Conservation (phyloP, 345 rosid species). For the Lepidium didymum region DNA sequence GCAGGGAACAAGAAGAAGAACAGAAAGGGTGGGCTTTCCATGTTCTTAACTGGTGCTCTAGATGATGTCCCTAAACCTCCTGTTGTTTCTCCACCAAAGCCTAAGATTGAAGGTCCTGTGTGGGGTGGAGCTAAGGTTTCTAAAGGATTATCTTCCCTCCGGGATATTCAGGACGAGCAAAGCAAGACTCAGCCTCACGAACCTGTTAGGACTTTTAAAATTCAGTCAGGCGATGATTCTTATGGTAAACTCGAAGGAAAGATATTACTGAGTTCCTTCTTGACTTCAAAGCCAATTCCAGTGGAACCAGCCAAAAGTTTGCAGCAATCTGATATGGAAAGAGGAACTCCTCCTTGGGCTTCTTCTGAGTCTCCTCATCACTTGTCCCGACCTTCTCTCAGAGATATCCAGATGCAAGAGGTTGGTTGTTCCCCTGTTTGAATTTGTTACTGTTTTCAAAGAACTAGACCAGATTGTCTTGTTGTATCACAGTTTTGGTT, state of each 20-base stretch:
- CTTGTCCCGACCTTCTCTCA: constrained; percentile 68
- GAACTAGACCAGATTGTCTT: background rate
- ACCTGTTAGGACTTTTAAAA: constrained; percentile 33
- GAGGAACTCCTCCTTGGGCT: constrained; percentile 87
- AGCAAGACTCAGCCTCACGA: constrained; percentile 42
- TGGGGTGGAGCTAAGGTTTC: constrained; percentile 93
- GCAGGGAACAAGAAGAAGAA: constrained; percentile 63
- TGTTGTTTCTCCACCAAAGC: constrained; percentile 49
- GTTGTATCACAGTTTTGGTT: background rate
- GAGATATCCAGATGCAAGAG: constrained; percentile 95
- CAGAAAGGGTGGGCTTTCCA: constrained; percentile 90
- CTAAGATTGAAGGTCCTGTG: constrained; percentile 77
- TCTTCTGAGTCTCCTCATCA: constrained; percentile 71
- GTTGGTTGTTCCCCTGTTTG: constrained; percentile 24
- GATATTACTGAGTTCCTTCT: constrained; percentile 56
- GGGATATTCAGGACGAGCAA: constrained; percentile 88
- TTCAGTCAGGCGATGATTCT: constrained; percentile 38
- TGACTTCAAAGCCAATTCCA: constrained; percentile 75
- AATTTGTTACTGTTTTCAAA: background rate
- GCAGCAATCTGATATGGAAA: constrained; percentile 54
- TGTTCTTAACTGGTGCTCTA: constrained; percentile 97
- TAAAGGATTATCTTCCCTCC: constrained; percentile 71
- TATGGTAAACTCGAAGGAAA: constrained; percentile 43
- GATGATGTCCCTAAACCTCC: constrained; percentile 54
- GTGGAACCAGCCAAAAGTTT: constrained; percentile 36